Base-by-base conservation (phyloP, 129 eudicot species). In the Helichrysum umbraculigerum region DNA sequence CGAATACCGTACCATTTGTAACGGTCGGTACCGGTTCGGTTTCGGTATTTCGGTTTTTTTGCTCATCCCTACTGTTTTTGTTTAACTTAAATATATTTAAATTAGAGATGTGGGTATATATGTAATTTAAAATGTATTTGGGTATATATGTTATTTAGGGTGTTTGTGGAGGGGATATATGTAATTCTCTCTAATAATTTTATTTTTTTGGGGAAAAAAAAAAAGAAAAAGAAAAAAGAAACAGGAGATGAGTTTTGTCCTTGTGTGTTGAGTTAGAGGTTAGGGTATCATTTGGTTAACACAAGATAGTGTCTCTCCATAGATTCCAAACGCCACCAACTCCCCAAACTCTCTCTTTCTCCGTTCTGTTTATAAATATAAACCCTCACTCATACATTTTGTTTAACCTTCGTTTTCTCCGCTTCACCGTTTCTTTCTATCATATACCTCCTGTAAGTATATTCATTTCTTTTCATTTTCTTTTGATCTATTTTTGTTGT, bases 241-340 rank as follows among this genome's bases (percentile, higher is more conserved):
- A 19, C 3, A 30, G 8, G n/a, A 20, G 62, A 7, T 8, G 64
- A 59, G 64, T 14, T 21, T 21, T 44, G 28, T 39, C 32, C 42
- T 52, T 16, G 61, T 51, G 47, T 57, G 10, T 37, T 37, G 15
- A 2, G 25, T 30, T 19, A 6, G n/a, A 28, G 54, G 6, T 54
- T 71, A 54, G 66, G 76, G 52, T 33, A 54, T 54, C 51, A 30
- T 32, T 52, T 32, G 44, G 20, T 42, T 44, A 41, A 28, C 59
- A 20, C 70, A 61, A 19, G 12, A 9, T 16, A 7, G 44, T 17
- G 78, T 73, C 83, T 58, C 61, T 79, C 28, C 52, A 57, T 15
- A 39, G 69, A 69, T 66, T 50, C 83, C 83, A 79, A 79, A 57
- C 83, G 83, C 79, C 83, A 79, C 78, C 83, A 1, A 6, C 54